Evolutionary conservation across 2,329 filamentous ascomycete genomes (phyloP).

Genomic region (Verticillium nonalfalfae): DNA sequence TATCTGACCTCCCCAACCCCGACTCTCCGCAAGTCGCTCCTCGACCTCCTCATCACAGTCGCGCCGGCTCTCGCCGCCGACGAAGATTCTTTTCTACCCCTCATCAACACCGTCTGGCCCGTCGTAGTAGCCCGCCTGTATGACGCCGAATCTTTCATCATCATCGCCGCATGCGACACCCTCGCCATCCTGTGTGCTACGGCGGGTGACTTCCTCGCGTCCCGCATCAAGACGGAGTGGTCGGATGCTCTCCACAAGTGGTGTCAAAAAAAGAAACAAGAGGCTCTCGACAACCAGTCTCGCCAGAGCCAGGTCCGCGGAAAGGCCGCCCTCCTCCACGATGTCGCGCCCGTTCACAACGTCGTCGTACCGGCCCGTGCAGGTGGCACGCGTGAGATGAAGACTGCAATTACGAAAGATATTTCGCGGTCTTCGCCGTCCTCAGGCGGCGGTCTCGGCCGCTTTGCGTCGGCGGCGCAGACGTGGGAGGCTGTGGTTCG

Average conservation of each 20-base stretch:
- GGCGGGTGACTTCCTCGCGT: slow-evolving; percentile 76
- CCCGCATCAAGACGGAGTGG: slow-evolving; percentile 72
- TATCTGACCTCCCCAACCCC: slow-evolving; percentile 84
- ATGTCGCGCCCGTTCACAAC: not conserved
- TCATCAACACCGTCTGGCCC: slow-evolving; percentile 89
- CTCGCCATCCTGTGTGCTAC: slow-evolving; percentile 62
- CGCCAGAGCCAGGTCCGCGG: not conserved
- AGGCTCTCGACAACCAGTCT: slow-evolving; percentile 17
- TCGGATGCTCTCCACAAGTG: slow-evolving; percentile 43
- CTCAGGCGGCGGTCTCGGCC: slow-evolving; percentile 35
- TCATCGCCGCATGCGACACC: slow-evolving; percentile 62
- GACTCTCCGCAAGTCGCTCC: slow-evolving; percentile 68
- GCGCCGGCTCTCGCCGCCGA: slow-evolving; percentile 66
- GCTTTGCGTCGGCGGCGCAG: slow-evolving; percentile 55
- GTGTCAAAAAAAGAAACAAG: slow-evolving; percentile 36
- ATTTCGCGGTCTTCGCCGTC: not conserved
- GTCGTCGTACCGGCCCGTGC: slow-evolving; percentile 20
- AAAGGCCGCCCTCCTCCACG: not conserved
- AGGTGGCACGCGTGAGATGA: slow-evolving; percentile 14
- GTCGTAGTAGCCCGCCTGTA: slow-evolving; percentile 64
- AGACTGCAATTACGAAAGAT: slow-evolving; percentile 2
- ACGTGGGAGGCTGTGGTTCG: slow-evolving; percentile 57
- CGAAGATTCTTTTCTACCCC: slow-evolving; percentile 77
- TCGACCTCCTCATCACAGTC: slow-evolving; percentile 69
- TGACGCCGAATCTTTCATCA: slow-evolving; percentile 62